phyloP scores from a whole-genome alignment of 2,329 filamentous ascomycete species.

The Talaromyces sp. region DNA sequence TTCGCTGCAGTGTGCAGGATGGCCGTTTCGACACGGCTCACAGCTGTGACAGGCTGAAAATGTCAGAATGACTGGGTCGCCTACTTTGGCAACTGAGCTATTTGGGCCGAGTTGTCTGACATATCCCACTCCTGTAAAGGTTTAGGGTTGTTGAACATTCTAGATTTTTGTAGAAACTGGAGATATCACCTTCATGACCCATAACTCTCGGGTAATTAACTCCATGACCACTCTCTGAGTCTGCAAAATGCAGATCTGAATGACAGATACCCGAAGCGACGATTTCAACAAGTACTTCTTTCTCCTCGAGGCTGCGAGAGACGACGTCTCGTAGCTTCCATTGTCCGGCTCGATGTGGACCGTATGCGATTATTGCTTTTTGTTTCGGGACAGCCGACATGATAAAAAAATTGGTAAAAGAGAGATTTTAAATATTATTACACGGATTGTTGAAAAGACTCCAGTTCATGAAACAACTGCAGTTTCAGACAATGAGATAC shows the following conservation, averaged over 20 bases:
- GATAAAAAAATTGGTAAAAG: not conserved
- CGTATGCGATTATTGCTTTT: not conserved
- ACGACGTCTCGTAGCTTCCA: slow-evolving; percentile 16
- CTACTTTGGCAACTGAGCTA: slow-evolving; percentile 38
- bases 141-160: not conserved
- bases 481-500: not conserved
- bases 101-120: slow-evolving; percentile 42
- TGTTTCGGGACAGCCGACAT: not conserved
- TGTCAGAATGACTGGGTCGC: slow-evolving; percentile 46
- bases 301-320: slow-evolving; percentile 21
- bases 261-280: slow-evolving; percentile 54
- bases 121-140: slow-evolving; percentile 36
- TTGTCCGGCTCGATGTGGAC: not conserved
- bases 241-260: slow-evolving; percentile 48
- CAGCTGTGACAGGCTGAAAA: slow-evolving; percentile 47
- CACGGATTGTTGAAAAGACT: too few relatives aligned
- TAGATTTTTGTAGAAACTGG: too few relatives aligned
- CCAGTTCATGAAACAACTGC: too few relatives aligned
- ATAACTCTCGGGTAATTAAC: slow-evolving; percentile 3
- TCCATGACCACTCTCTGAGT: slow-evolving; percentile 25
- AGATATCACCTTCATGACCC: not conserved
- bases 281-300: slow-evolving; percentile 52
- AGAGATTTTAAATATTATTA: too few relatives aligned
- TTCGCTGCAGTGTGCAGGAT: not conserved
- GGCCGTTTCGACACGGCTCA: slow-evolving; percentile 36